phyloP scores from a whole-genome alignment of 192 early-diverging fungal species.

The Backusella circina region DNA sequence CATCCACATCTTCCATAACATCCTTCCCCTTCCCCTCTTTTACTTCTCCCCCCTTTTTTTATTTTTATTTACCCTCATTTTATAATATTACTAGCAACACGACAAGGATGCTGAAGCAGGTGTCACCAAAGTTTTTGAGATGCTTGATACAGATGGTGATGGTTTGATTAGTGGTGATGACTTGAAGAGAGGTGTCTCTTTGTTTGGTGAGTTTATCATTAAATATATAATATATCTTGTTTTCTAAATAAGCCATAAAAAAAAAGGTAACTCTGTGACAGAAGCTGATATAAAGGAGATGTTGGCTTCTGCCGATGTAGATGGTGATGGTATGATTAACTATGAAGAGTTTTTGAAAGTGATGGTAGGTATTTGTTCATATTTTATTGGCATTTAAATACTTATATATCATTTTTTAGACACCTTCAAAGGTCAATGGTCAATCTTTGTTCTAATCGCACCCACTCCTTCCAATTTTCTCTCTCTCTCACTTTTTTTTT shows the following conservation, averaged over 20 bases:
- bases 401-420: neutral
- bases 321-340: constrained; percentile 84
- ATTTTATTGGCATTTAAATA: neutral
- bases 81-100: constrained; percentile 21
- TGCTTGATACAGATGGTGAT: constrained; percentile 28
- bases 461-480: too few relatives aligned
- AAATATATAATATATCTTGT: neutral
- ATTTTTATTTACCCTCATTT: neutral
- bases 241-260: constrained; percentile 29
- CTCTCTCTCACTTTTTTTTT: neutral
- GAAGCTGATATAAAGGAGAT: neutral
- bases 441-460: constrained; percentile 1
- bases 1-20: neutral
- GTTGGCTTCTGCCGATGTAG: constrained; percentile 64
- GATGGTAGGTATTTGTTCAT: constrained; percentile 34
- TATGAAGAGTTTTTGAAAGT: constrained; percentile 90
- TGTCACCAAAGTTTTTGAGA: constrained; percentile 20
- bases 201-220: constrained; percentile 25
- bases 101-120: constrained; percentile 29
- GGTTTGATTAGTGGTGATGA: constrained; percentile 26
- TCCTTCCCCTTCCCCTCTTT: neutral
- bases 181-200: constrained; percentile 18
- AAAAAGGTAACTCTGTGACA: constrained; percentile 10
- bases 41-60: neutral
- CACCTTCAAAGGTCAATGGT: constrained; percentile 12